Conservation (phyloP, 805 yeast species). For the Blastobotrys terrestris region DNA sequence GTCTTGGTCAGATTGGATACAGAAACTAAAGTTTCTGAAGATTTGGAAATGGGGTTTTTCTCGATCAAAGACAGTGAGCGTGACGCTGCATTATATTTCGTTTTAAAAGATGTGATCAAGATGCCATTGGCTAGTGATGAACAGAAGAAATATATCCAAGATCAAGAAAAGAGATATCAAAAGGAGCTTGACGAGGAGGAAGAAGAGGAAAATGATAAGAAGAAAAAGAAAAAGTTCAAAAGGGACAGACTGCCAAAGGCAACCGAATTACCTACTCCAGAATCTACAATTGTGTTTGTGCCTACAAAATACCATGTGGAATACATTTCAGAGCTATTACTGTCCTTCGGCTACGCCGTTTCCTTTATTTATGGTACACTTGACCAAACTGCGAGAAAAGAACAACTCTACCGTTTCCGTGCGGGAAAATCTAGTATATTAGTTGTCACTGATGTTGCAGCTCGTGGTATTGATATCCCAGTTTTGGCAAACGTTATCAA, state of each 20-base stretch:
- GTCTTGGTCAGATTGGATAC: slow-evolving; percentile 89
- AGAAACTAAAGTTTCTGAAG: slow-evolving; percentile 83
- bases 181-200: slow-evolving; percentile 50
- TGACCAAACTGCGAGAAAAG: slow-evolving; percentile 90
- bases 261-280: slow-evolving; percentile 73
- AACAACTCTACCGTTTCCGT: slow-evolving; percentile 79
- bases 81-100: slow-evolving; percentile 73
- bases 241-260: slow-evolving; percentile 66
- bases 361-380: slow-evolving; percentile 91
- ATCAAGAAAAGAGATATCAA: slow-evolving; percentile 28
- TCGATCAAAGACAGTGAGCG: slow-evolving; percentile 77
- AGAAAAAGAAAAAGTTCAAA: slow-evolving; percentile 23
- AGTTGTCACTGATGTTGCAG: slow-evolving; percentile 91
- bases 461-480: slow-evolving; percentile 98
- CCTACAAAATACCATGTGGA: slow-evolving; percentile 99
- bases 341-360: slow-evolving; percentile 74
- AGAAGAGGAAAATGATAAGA: slow-evolving; percentile 35
- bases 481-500: slow-evolving; percentile 91
- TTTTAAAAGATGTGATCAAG: slow-evolving; percentile 79
- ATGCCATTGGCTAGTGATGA: slow-evolving; percentile 75
- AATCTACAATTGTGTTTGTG: slow-evolving; percentile 87
- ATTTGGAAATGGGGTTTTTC: slow-evolving; percentile 83
- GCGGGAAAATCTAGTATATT: slow-evolving; percentile 76
- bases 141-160: slow-evolving; percentile 48
- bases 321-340: slow-evolving; percentile 65